These are phyloP conservation scores for Paramecium tetraurelia DNA, from an alignment of 73 alveolate genomes.

Conservation along the genomic window DNA sequence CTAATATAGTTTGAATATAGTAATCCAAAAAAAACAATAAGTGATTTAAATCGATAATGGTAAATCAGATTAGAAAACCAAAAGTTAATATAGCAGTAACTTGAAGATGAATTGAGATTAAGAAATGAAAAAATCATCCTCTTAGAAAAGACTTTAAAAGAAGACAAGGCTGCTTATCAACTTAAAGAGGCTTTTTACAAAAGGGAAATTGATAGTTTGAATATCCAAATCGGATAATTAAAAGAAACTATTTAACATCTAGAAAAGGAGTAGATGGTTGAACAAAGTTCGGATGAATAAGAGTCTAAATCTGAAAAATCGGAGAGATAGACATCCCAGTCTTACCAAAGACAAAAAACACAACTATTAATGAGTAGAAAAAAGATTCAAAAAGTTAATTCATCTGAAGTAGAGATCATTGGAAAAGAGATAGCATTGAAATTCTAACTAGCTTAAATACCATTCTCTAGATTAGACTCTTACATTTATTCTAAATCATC, in stretches of 20 bases:
- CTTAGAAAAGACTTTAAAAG: background rate
- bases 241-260: background rate
- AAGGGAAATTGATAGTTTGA: slow-evolving; percentile 23
- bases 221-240: background rate
- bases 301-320: slow-evolving; percentile 1
- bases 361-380: background rate
- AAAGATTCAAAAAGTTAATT: background rate
- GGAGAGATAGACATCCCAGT: background rate
- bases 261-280: slow-evolving; percentile 12
- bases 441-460: background rate
- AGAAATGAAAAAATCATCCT: background rate
- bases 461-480: background rate
- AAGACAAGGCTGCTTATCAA: background rate
- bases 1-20: slow-evolving; percentile 27
- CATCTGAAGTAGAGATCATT: background rate
- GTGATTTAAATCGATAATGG: background rate
- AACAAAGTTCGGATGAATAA: background rate
- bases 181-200: background rate
- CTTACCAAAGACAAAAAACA: background rate
- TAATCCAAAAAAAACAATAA: slow-evolving; percentile 1
- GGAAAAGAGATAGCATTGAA: background rate
- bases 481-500: background rate
- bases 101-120: background rate
- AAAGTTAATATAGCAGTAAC: background rate
- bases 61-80: background rate